These are phyloP conservation scores for Phaeosphaeriaceae sp. DNA, from an alignment of 2,329 filamentous ascomycete genomes.

Conservation along the genomic window DNA sequence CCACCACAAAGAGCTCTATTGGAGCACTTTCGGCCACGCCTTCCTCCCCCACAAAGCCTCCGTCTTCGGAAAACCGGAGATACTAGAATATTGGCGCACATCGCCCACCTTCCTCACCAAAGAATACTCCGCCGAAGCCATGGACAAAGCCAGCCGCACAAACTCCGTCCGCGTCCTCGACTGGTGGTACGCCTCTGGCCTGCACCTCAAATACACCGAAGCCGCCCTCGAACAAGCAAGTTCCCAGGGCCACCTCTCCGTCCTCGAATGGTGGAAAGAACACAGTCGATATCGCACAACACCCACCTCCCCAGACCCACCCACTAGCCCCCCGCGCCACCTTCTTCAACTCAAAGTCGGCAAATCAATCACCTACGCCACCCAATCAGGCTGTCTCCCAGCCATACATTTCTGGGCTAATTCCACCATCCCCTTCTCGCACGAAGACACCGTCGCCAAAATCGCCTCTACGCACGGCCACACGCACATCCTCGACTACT, in stretches of 20 bases:
- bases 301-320: slow-evolving; percentile 18
- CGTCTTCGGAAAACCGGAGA: slow-evolving; percentile 81
- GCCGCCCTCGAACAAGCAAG: slow-evolving; percentile 86
- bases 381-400: slow-evolving; percentile 78
- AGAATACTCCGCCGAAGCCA: slow-evolving; percentile 82
- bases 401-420: slow-evolving; percentile 88
- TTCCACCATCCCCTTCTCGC: slow-evolving; percentile 77
- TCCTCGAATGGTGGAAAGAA: slow-evolving; percentile 92
- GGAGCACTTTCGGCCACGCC: slow-evolving; percentile 80
- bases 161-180: slow-evolving; percentile 86
- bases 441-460: slow-evolving; percentile 82
- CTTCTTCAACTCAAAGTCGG: slow-evolving; percentile 74
- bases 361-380: slow-evolving; percentile 81
- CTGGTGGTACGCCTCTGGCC: slow-evolving; percentile 85
- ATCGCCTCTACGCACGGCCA: slow-evolving; percentile 86
- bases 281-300: slow-evolving; percentile 58
- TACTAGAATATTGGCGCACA: slow-evolving; percentile 90
- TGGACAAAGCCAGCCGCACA: slow-evolving; percentile 85
- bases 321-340: slow-evolving; percentile 18
- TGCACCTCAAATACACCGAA: slow-evolving; percentile 85
- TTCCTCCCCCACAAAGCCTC: slow-evolving; percentile 88
- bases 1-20: slow-evolving; percentile 76
- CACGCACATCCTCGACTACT: slow-evolving; percentile 81
- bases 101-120: slow-evolving; percentile 83
- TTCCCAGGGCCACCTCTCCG: slow-evolving; percentile 79